phyloP scores from a whole-genome alignment of 2,329 filamentous ascomycete species.

The Aspergillus thermomutatus region DNA sequence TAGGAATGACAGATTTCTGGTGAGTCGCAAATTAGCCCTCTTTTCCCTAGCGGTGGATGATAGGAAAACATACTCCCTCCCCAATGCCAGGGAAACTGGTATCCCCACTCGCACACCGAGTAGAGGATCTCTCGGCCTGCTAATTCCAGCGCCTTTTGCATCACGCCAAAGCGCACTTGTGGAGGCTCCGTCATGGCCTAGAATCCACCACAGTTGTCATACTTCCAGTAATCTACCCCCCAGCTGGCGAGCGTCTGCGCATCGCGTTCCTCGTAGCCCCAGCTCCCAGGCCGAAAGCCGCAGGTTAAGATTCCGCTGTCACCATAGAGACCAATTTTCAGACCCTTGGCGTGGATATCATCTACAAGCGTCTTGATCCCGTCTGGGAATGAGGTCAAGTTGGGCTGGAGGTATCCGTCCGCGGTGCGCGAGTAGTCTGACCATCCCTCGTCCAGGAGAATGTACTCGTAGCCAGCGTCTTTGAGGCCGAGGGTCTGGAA shows the following conservation, averaged over 20 bases:
- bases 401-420: constrained; percentile 24
- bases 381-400: constrained; percentile 49
- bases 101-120: constrained; percentile 50
- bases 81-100: constrained; percentile 46
- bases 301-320: constrained; percentile 29
- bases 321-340: constrained; percentile 41
- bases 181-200: constrained; percentile 18
- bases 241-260: constrained; percentile 53
- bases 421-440: constrained; percentile 20
- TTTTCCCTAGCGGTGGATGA: not conserved
- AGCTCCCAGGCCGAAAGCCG: constrained; percentile 46
- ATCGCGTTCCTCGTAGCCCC: constrained; percentile 53
- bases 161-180: constrained; percentile 40
- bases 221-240: constrained; percentile 56
- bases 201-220: constrained; percentile 49
- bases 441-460: constrained; percentile 44
- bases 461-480: constrained; percentile 22
- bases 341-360: not conserved
- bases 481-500: constrained; percentile 3
- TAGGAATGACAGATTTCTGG: constrained; percentile 19
- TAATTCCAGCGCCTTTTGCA: constrained; percentile 46
- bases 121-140: constrained; percentile 46
- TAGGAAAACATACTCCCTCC: constrained; percentile 26
- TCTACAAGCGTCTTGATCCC: not conserved
- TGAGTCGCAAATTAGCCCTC: no score